phyloP scores from a whole-genome alignment of 2,329 filamentous ascomycete genomes.

The Arthrinium phaeospermum region DNA sequence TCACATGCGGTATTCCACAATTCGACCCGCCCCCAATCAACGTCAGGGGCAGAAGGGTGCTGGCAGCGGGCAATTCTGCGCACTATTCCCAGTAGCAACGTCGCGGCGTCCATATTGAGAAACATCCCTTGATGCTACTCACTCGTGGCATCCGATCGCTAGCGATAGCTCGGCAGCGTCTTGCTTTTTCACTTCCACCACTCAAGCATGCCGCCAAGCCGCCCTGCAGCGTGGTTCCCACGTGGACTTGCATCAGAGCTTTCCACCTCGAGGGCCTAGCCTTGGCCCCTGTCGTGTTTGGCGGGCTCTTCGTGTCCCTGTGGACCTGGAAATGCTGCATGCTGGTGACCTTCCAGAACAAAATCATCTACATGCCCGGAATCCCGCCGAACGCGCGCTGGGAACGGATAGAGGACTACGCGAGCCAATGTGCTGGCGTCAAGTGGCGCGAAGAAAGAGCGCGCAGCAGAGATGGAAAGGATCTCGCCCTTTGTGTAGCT shows the following conservation, averaged over 20 bases:
- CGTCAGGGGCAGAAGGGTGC: not conserved
- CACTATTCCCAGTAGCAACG: not conserved
- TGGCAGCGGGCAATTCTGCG: not conserved
- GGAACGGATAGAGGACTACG: conserved; percentile 71
- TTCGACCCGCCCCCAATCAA: not conserved
- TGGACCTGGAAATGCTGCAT: conserved; percentile 73
- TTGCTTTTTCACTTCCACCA: conserved; percentile 11
- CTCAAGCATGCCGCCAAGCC: conserved; percentile 25
- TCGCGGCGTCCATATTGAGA: not conserved
- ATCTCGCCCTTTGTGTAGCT: conserved; percentile 65
- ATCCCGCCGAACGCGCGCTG: conserved; percentile 72
- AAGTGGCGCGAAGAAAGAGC: conserved; percentile 70
- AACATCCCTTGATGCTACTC: not conserved
- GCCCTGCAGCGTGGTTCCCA: conserved; percentile 26
- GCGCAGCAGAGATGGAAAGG: conserved; percentile 67
- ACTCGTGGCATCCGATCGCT: conserved; percentile 2
- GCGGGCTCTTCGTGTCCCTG: conserved; percentile 67
- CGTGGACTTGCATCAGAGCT: conserved; percentile 31
- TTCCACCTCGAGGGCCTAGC: conserved; percentile 51
- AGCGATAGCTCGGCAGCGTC: conserved; percentile 2
- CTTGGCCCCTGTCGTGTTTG: conserved; percentile 71
- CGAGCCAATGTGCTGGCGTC: conserved; percentile 63
- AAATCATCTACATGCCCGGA: conserved; percentile 82
- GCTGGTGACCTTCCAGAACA: conserved; percentile 80
- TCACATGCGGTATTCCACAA: not conserved